These are phyloP conservation scores for Pseudocercospora fijiensis DNA, from an alignment of 2,329 filamentous ascomycete species.

Conservation along the genomic window DNA sequence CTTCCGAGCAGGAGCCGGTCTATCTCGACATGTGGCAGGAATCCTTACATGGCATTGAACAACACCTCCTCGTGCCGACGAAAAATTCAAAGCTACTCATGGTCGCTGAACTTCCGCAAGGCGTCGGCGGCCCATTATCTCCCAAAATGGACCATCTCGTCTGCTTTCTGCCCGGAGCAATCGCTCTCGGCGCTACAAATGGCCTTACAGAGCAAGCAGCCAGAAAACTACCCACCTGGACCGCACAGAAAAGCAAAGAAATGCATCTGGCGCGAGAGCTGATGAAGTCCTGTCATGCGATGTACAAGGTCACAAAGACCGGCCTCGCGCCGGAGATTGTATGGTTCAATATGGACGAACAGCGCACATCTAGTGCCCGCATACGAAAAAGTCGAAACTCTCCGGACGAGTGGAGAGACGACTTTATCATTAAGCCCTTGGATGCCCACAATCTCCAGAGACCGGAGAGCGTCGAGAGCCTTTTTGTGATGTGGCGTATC, in stretches of 20 bases:
- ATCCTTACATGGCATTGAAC: conserved; percentile 77
- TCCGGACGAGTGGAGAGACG: conserved; percentile 59
- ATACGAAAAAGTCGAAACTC: conserved; percentile 37
- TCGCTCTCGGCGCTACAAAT: conserved; percentile 81
- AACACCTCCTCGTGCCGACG: conserved; percentile 89
- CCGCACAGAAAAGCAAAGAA: conserved; percentile 75
- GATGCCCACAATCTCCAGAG: conserved; percentile 92
- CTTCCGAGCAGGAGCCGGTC: conserved; percentile 76
- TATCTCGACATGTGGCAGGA: conserved; percentile 95
- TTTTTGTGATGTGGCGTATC: conserved; percentile 99
- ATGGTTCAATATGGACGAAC: conserved; percentile 75
- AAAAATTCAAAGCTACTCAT: conserved; percentile 76
- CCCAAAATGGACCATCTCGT: conserved; percentile 98
- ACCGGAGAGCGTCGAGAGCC: conserved; percentile 91
- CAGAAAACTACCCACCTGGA: conserved; percentile 69
- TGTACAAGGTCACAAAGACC: conserved; percentile 83
- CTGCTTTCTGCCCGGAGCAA: conserved; percentile 95
- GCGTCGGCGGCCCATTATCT: conserved; percentile 63
- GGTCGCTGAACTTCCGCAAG: conserved; percentile 78
- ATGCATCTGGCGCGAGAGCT: conserved; percentile 84
- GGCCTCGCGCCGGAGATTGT: conserved; percentile 93
- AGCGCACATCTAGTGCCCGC: conserved; percentile 44
- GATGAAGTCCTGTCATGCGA: conserved; percentile 96
- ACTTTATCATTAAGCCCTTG: conserved; percentile 72
- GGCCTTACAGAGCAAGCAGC: conserved; percentile 75